These are phyloP conservation scores for Alliaria petiolata DNA, from an alignment of 345 rosid species.

Conservation along the genomic window DNA sequence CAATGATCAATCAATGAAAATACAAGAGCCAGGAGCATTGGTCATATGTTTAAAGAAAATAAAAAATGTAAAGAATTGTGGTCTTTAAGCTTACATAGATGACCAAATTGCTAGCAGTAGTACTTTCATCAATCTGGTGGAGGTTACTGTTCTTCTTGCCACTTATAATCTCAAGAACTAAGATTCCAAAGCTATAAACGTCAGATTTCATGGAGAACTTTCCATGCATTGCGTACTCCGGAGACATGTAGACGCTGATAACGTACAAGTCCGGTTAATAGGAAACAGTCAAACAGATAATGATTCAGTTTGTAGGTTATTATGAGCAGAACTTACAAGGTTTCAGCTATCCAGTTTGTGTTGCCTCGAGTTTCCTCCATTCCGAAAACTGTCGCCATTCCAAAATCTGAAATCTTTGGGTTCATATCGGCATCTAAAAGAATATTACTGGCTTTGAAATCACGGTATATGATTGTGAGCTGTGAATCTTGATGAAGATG, in stretches of 20 bases:
- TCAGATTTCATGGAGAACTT: background rate
- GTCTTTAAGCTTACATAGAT: background rate
- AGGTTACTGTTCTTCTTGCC: background rate
- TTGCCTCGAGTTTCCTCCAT: background rate
- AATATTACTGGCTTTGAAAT: background rate
- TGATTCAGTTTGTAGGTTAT: background rate
- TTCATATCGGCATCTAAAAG: background rate
- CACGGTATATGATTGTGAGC: background rate
- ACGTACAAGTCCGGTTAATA: background rate
- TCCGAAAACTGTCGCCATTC: background rate
- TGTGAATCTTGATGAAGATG: background rate
- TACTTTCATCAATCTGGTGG: background rate
- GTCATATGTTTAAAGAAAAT: background rate
- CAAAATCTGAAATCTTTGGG: background rate
- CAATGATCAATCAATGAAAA: background rate
- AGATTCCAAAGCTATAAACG: background rate
- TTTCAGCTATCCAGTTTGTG: background rate
- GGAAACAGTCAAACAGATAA: background rate
- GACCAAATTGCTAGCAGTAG: background rate
- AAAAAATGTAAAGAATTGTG: background rate
- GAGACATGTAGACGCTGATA: background rate
- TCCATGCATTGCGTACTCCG: background rate
- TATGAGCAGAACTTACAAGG: background rate
- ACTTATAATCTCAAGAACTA: background rate
- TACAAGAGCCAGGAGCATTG: background rate